Evolutionary conservation across 805 yeast genomes (phyloP).

Genomic region (Teunomyces pallodes): DNA sequence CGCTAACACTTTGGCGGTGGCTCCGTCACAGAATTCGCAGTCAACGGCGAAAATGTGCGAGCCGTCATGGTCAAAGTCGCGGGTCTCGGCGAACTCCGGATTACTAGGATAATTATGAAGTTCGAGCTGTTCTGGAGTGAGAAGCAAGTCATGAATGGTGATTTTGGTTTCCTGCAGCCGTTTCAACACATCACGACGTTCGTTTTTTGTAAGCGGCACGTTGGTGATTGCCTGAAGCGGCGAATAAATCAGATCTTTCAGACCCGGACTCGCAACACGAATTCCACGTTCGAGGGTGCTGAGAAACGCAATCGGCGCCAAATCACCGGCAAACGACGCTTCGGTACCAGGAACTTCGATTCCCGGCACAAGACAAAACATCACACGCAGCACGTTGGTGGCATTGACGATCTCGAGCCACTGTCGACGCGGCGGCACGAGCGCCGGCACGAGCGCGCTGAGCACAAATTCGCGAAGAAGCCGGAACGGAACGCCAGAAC

Average conservation of each 20-base stretch:
- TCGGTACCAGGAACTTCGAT: conserved; percentile 20
- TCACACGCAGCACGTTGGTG: conserved; percentile 48
- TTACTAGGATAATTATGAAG: conserved; percentile 57
- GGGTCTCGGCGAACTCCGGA: conserved; percentile 55
- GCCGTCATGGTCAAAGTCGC: conserved; percentile 50
- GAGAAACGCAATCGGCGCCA: conserved; percentile 12
- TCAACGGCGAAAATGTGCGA: conserved; percentile 77
- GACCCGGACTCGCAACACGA: conserved; percentile 66
- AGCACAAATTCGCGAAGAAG: conserved; percentile 18
- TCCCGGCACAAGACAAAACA: conserved; percentile 66
- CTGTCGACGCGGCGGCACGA: conserved; percentile 19
- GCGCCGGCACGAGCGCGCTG: conserved; percentile 12
- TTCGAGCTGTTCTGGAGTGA: conserved; percentile 48
- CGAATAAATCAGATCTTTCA: conserved; percentile 52
- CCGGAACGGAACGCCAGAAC: conserved; percentile 13
- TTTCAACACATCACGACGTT: conserved; percentile 41
- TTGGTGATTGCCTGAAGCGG: conserved; percentile 54
- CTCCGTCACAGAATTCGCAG: conserved; percentile 87
- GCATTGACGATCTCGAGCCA: conserved; percentile 53
- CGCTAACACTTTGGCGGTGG: conserved; percentile 63
- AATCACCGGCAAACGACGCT: conserved; percentile 29
- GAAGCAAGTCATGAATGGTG: conserved; percentile 50
- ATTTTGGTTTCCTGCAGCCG: conserved; percentile 36
- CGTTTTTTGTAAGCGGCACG: conserved; percentile 56
- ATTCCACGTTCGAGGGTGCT: conserved; percentile 33